Conservation (phyloP, 2,329 filamentous ascomycete genomes). For the Cordyceps cateniannulata region DNA sequence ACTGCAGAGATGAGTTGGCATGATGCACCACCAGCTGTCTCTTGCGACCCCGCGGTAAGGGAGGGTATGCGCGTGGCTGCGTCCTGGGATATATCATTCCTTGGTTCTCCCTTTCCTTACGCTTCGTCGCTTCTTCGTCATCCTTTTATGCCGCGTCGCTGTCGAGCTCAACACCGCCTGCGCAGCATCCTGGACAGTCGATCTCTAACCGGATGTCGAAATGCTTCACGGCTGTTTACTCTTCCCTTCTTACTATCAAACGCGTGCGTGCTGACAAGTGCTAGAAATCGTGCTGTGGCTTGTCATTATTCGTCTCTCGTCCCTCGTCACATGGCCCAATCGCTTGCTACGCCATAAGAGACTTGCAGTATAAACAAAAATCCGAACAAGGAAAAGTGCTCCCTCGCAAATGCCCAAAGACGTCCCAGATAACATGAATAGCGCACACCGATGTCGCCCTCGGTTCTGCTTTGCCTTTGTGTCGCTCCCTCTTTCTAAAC, state of each 20-base stretch:
- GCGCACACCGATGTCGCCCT: constrained; percentile 13
- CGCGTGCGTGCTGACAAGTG: background rate
- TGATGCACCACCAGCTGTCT: constrained; percentile 14
- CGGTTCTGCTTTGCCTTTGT: constrained; percentile 13
- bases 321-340: constrained; percentile 7
- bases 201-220: background rate
- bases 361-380: constrained; percentile 6
- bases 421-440: constrained; percentile 12
- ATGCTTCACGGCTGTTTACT: background rate
- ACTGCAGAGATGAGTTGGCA: constrained; percentile 15
- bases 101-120: background rate
- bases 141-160: background rate
- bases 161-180: background rate
- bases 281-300: background rate
- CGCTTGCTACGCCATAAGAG: constrained; percentile 9
- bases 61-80: constrained; percentile 6
- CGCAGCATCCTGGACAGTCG: background rate
- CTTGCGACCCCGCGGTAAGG: background rate
- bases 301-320: constrained; percentile 14
- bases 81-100: background rate
- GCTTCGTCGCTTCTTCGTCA: background rate
- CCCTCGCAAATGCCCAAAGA: constrained; percentile 8
- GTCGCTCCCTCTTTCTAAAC: constrained; percentile 11
- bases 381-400: background rate
- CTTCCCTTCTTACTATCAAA: background rate